phyloP scores from a whole-genome alignment of 2,329 filamentous ascomycete genomes.

The Talaromyces sp. region DNA sequence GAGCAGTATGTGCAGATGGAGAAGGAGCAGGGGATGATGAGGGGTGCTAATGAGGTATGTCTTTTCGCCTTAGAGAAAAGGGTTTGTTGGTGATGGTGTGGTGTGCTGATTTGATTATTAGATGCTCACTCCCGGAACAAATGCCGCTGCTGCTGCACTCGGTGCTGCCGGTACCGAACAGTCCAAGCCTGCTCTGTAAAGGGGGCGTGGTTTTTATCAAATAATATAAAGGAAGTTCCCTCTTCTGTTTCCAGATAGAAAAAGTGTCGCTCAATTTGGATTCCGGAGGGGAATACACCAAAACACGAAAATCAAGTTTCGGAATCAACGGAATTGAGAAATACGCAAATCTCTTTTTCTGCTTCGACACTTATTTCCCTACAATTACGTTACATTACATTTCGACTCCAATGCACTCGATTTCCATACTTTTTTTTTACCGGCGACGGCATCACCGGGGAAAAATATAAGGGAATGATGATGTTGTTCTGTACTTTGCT shows the following conservation, averaged over 20 bases:
- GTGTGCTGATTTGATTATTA: constrained; percentile 15
- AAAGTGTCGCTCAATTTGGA: not conserved
- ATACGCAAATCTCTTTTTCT: too few species aligned
- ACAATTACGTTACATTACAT: not conserved
- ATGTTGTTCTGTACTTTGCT: not conserved
- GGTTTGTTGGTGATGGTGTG: constrained; percentile 5
- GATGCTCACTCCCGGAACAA: constrained; percentile 40
- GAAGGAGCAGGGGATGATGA: constrained; percentile 92
- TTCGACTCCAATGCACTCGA: not conserved
- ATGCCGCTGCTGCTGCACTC: constrained; percentile 13
- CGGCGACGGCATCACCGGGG: not conserved
- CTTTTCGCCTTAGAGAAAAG: not conserved
- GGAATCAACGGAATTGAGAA: not conserved
- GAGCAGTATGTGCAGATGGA: constrained; percentile 97
- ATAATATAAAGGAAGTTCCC: not conserved
- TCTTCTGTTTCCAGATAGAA: not conserved
- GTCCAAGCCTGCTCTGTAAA: constrained; percentile 14
- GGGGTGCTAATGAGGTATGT: constrained; percentile 74
- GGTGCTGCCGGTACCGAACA: constrained; percentile 5
- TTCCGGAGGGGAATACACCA: not conserved
- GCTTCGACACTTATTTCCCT: not conserved
- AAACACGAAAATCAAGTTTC: too few species aligned
- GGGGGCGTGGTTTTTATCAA: not conserved
- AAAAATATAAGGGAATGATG: not conserved
- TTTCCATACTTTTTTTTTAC: not conserved